Base-by-base conservation (phyloP, 106 monocot species). In the Phalaenopsis equestris region DNA sequence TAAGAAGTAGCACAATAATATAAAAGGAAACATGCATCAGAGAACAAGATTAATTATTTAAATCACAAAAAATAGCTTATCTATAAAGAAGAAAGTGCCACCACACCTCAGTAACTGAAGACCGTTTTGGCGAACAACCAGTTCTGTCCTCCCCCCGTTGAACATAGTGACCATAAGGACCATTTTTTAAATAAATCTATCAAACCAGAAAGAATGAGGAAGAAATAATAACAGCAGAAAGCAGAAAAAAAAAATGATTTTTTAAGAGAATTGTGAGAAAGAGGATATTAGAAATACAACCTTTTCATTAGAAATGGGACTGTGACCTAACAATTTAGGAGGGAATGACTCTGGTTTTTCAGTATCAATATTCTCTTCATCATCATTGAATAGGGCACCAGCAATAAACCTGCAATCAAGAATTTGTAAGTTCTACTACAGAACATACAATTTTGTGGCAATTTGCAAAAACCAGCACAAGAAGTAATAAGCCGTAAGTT, bases 141-240 rank as follows among this genome's bases (percentile, higher is more conserved):
- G 85, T 86, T 73, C 72, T 90, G 74, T 92, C 94, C 24, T 98
- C 97, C 56, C 97, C 97, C 7, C 94, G 87, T 76, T 98, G 97
- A 41, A 98, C 88, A 87, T 98, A 98, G 77, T 83, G 87, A 41
- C 94, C 97, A 84, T 89, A 98, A 64, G 97, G 97, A 77, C 97
- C 97, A 78, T 94, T 92, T 78, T 98, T 98, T 77, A 98, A 77
- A 43, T 84, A 91, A 84, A 98, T 83, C 97, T 98, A 78, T 52
- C 3, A 0, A 37, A 10, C 24, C 23, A 76, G 14, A 76, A 76
- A 17, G 15, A 67, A 52, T 52, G 10, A 52, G 3, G 10, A 65
- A 80, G 61, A 18, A 55, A 73, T 18, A 74, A 56, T 77, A 17
- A 37, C 19, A 12, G 43, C 5, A 21, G 55, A 65, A n/a, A 73